These are phyloP conservation scores for Rhododendron simsii DNA, from an alignment of 148 eudicot genomes.

Conservation along the genomic window DNA sequence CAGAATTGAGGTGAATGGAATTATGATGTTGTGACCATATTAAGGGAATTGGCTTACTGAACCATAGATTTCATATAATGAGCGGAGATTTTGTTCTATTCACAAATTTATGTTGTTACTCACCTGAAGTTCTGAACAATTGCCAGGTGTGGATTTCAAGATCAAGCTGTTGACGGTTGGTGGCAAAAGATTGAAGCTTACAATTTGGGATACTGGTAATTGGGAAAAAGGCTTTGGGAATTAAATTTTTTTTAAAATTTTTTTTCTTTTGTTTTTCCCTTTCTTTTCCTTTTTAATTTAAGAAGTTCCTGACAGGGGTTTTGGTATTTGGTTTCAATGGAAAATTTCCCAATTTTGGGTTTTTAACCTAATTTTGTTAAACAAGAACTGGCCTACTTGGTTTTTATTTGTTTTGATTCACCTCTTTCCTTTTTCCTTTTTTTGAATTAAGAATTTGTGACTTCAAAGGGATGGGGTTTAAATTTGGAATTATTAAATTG, in stretches of 20 bases:
- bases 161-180: slow-evolving; percentile 69
- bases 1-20: not conserved
- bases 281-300: too few species aligned
- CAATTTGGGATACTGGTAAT: slow-evolving; percentile 94
- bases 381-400: not conserved
- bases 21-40: not conserved
- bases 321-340: too few species aligned
- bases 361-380: not conserved
- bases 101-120: not conserved
- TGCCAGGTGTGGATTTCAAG: slow-evolving; percentile 84
- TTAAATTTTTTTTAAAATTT: too few species aligned
- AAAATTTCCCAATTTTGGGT: too few species aligned
- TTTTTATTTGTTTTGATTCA: too few species aligned
- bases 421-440: not conserved
- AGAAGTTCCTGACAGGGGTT: too few species aligned
- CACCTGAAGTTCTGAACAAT: not conserved
- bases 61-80: not conserved
- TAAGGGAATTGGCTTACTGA: not conserved
- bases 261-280: too few species aligned
- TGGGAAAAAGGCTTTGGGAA: too few species aligned
- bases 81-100: not conserved
- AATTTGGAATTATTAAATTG: too few species aligned
- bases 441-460: not conserved
- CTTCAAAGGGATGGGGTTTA: too few species aligned
- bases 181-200: slow-evolving; percentile 73